Base-by-base conservation (phyloP, 179 eudicot genomes). In the Beta macrorhiza region DNA sequence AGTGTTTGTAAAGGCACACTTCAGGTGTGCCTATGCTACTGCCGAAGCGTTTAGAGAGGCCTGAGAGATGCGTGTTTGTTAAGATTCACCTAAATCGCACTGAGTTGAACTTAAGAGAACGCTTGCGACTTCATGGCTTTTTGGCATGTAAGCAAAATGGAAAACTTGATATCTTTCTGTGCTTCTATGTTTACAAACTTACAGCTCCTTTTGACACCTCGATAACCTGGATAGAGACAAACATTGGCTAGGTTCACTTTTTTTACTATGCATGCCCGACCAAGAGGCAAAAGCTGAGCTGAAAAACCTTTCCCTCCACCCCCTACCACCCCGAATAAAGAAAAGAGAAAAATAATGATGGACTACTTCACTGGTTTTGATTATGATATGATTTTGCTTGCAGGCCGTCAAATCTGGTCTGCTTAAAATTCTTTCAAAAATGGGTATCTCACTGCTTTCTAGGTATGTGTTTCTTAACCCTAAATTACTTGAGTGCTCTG, bases 391-490 rank as follows among this genome's bases (percentile, higher is more conserved):
- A 51, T 81, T 47, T 59, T 64, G 49, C 64, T 80, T 79, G 45
- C 92, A 97, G 99, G 97, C 99, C 15, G 92, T 97, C 67, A 91
- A 84, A 76, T 84, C 98, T 86, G 99, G 99, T 74, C 89, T 97
- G 71, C 85, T 89, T 64, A 97, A 97, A 84, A 97, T 97, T 85
- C 97, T 97, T 78, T 97, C 99, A 17, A 97, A 97, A 85, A 97
- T 97, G 99, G 99, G 99, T 49, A 97, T 97, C 85, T 97, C 97
- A 57, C 86, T 97, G 87, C 98, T 97, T 76, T 97, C 99, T 15
- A 97, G 99, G 99, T 94, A 89, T 85, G 81, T 65, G 77, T 65
- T 71, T 65, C 74, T 72, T 67, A 55, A 63, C 44, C n/a, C 62
- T 37, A 62, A 29, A 53, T 75, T 20, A 12, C 7, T 19, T 55